These are phyloP conservation scores for Breynia disticha DNA, from an alignment of 441 rosid species.

Conservation along the genomic window DNA sequence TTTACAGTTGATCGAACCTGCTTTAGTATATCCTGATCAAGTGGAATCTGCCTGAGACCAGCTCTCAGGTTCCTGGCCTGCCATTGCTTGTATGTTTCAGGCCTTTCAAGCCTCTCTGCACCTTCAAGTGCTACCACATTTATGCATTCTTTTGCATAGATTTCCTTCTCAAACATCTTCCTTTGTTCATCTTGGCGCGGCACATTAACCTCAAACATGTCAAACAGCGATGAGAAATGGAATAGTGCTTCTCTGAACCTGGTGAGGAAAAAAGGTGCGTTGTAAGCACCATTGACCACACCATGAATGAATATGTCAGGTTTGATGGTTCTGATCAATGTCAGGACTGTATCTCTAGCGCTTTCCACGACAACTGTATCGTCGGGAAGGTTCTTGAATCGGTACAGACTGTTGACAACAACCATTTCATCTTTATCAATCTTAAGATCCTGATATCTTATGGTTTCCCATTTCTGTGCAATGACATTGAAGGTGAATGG, in stretches of 20 bases:
- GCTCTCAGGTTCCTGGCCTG: conserved; percentile 52
- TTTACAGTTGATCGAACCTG: conserved; percentile 29
- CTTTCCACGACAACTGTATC: conserved; percentile 17
- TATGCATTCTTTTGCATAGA: conserved; percentile 29
- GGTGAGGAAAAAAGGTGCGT: conserved; percentile 40
- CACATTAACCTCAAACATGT: conserved; percentile 27
- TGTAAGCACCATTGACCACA: conserved; percentile 38
- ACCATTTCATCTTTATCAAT: conserved; percentile 38
- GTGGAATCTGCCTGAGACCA: conserved; percentile 51
- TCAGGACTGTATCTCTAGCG: conserved; percentile 58
- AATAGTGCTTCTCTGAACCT: conserved; percentile 48
- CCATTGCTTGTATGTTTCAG: conserved; percentile 80
- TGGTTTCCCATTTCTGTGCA: conserved; percentile 59
- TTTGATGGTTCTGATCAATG: conserved; percentile 46
- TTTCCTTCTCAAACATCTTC: conserved; percentile 36
- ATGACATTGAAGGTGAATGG: conserved; percentile 51
- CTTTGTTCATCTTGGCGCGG: conserved; percentile 32
- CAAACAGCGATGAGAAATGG: conserved; percentile 44
- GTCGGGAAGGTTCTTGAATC: conserved; percentile 31
- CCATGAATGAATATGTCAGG: conserved; percentile 50
- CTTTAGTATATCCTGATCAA: conserved; percentile 37
- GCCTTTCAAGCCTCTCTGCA: conserved; percentile 48
- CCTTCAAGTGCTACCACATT: conserved; percentile 51
- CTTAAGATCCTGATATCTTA: conserved; percentile 56
- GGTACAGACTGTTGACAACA: conserved; percentile 58